These are phyloP conservation scores for Coix lacrymajobi DNA, from an alignment of 176 grass and related monocot species.

Conservation along the genomic window DNA sequence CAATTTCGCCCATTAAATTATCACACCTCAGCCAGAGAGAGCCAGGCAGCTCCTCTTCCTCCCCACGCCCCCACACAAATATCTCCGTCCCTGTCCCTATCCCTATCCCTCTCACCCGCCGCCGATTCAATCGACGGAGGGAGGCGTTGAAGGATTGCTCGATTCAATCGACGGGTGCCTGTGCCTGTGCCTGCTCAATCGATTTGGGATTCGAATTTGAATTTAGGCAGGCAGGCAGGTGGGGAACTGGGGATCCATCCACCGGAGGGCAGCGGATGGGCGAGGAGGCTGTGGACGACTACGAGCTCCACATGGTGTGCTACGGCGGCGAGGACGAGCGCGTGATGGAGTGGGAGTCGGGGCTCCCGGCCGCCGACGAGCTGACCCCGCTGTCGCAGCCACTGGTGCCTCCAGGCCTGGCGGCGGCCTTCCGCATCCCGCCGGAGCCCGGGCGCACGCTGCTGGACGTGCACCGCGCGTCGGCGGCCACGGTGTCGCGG, in stretches of 20 bases:
- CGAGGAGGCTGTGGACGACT: not conserved
- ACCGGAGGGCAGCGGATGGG: not conserved
- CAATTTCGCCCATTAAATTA: not conserved
- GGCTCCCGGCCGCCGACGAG: slow-evolving; percentile 49
- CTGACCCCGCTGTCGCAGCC: slow-evolving; percentile 66
- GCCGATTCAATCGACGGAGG: no score
- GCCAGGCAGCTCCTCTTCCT: not conserved
- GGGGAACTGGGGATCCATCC: not conserved
- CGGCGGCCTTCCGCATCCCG: slow-evolving; percentile 75
- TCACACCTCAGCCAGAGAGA: no score
- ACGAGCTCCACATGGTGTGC: not conserved
- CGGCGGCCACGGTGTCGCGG: slow-evolving; percentile 51
- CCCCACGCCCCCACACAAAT: not conserved
- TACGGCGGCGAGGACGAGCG: slow-evolving; percentile 14
- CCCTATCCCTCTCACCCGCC: not conserved
- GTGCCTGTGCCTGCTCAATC: not conserved
- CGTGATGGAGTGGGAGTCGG: slow-evolving; percentile 76
- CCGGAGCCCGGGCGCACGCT: slow-evolving; percentile 59
- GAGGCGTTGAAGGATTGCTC: no score
- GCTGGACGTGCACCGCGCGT: slow-evolving; percentile 70
- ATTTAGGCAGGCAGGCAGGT: not conserved
- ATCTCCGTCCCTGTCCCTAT: not conserved
- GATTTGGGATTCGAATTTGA: not conserved
- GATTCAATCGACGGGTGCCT: no score
- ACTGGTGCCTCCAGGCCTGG: slow-evolving; percentile 61